Evolutionary conservation across 2,329 filamentous ascomycete species (phyloP).

Genomic region (Bipolaris victoriae): DNA sequence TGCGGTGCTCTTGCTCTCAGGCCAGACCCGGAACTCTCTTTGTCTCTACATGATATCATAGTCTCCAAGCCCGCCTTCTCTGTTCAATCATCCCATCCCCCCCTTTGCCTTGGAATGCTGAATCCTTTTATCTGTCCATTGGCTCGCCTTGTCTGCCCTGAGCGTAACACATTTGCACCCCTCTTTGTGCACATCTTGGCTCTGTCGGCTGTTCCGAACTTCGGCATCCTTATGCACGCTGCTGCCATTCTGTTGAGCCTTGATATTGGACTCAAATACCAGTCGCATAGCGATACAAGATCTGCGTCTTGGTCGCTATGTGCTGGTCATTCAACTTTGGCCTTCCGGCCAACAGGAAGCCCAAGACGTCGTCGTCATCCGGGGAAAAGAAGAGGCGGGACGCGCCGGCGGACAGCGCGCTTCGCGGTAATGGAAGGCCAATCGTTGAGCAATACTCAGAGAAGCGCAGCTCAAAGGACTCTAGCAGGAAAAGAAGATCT

Average conservation of each 20-base stretch:
- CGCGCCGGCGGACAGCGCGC: slow-evolving; percentile 27
- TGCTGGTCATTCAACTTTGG: slow-evolving; percentile 48
- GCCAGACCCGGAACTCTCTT: slow-evolving; percentile 25
- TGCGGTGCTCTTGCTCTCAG: slow-evolving; percentile 34
- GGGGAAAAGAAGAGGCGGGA: slow-evolving; percentile 41
- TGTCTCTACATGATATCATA: slow-evolving; percentile 44
- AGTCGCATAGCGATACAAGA: slow-evolving; percentile 38
- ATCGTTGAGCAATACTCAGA: slow-evolving; percentile 36
- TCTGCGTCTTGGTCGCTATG: slow-evolving; percentile 40
- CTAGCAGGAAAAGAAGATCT: slow-evolving; percentile 34
- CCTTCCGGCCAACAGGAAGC: slow-evolving; percentile 40
- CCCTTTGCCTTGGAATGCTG: slow-evolving; percentile 38
- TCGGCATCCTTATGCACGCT: slow-evolving; percentile 34
- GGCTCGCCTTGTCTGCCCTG: slow-evolving; percentile 32
- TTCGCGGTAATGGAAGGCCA: slow-evolving; percentile 32
- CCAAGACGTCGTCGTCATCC: slow-evolving; percentile 35
- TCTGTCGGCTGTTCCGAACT: slow-evolving; percentile 33
- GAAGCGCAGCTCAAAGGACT: slow-evolving; percentile 41
- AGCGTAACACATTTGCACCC: slow-evolving; percentile 41
- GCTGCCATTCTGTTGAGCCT: slow-evolving; percentile 19
- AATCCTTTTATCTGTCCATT: slow-evolving; percentile 28
- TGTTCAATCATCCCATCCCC: slow-evolving; percentile 20
- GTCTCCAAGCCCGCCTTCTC: slow-evolving; percentile 28
- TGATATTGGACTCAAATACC: slow-evolving; percentile 22
- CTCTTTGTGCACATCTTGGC: slow-evolving; percentile 28